These are phyloP conservation scores for Elaeis oleifera DNA, from an alignment of 202 grass and related monocot genomes.

Conservation along the genomic window DNA sequence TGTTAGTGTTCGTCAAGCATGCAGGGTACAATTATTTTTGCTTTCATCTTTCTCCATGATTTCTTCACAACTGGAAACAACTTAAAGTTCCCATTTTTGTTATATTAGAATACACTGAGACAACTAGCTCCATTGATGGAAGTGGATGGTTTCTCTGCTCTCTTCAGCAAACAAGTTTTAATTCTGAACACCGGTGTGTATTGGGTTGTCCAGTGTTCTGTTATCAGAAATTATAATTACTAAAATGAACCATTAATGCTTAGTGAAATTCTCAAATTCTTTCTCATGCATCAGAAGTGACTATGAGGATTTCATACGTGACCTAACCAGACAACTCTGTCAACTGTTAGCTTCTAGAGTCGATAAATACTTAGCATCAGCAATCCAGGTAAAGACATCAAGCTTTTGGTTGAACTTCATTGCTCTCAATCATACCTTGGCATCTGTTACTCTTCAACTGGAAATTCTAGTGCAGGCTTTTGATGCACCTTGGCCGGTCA, in stretches of 20 bases:
- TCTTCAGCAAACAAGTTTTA: constrained; percentile 75
- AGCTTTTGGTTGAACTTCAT: too few species aligned
- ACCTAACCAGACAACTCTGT: constrained; percentile 74
- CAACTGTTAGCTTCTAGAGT: constrained; percentile 61
- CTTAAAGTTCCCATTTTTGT: neutral
- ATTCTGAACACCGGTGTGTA: constrained; percentile 80
- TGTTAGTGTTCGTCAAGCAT: constrained; percentile 64
- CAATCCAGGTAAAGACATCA: constrained; percentile 63
- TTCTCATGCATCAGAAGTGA: constrained; percentile 42
- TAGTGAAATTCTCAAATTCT: neutral
- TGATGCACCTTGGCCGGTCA: constrained; percentile 85
- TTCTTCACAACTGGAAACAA: neutral
- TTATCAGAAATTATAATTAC: neutral
- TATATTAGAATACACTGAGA: constrained; percentile 70
- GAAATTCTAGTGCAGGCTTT: constrained; percentile 49
- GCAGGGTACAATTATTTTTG: constrained; percentile 48
- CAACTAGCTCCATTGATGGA: constrained; percentile 72
- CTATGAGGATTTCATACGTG: constrained; percentile 91
- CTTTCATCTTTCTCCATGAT: constrained; percentile 9
- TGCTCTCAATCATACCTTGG: too few species aligned
- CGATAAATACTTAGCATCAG: constrained; percentile 79
- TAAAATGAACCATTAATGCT: neutral
- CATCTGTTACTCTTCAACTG: too few species aligned
- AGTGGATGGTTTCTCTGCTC: constrained; percentile 53
- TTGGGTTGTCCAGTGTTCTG: constrained; percentile 13